Evolutionary conservation across 208 protist genomes (phyloP), one percentile per base, ranked within the genome.

Genomic region (Acanthamoeba rhysodes): DNA sequence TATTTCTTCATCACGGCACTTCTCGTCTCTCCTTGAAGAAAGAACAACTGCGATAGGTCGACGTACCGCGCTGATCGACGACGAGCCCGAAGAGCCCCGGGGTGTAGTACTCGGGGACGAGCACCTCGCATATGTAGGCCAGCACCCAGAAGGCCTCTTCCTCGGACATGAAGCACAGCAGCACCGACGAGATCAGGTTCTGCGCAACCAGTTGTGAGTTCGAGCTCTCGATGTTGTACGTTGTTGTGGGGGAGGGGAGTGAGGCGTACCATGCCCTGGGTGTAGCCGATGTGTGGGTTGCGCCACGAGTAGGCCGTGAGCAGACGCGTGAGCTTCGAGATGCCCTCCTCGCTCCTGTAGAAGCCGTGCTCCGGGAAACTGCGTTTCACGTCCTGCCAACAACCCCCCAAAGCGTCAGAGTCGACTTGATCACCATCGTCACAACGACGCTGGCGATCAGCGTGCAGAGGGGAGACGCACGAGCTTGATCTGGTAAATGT

Each of bases 91-190:
- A 92, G 85, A 92, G 85, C 5, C 85, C 85, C 41, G 85, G 64
- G 14, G 85, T 92, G 64, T 92, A 92, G 48, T 92, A 92, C 59
- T 92, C 85, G 16, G 85, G 85, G 5, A 92, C 85, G 1, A 92
- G 85, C 32, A 92, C 85, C 57, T 92, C 85, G 32, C 85, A 92
- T 5, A 92, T 72, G 59, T 92, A 92, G 29, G 55, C 59, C 29
- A 92, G 57, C 27, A 92, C 37, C 85, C 85, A 92, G 32, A 74
- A 92, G 34, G 85, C 85, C 41, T 92, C 85, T n/a, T 92, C 85
- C 41, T 92, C 85, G 70, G 48, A 41, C 85, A 92, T 92, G n/a
- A 92, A 92, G 64, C 85, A 92, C 29, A 92, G 59, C 85, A 92
- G 64, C 55, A 92, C 64, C 22, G 85, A 92, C 34, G 85, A 37